These are phyloP conservation scores for Rubia tinctorum DNA, from an alignment of 305 asterid genomes.

Conservation along the genomic window DNA sequence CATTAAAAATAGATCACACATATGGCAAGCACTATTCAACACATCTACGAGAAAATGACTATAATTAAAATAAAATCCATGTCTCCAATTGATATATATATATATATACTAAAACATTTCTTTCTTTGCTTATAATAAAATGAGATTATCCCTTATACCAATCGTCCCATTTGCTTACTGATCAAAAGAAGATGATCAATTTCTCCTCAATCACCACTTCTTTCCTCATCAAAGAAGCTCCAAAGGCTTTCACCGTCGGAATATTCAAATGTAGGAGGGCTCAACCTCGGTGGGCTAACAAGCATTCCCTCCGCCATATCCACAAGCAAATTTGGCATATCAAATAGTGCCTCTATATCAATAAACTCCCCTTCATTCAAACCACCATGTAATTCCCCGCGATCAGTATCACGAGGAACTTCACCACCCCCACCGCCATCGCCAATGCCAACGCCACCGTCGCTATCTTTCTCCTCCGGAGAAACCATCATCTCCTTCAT, in stretches of 20 bases:
- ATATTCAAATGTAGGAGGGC: slow-evolving; percentile 29
- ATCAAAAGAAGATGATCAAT: not conserved
- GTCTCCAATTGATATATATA: not conserved
- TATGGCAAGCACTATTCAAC: not conserved
- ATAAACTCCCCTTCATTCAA: slow-evolving; percentile 27
- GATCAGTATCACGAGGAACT: not conserved
- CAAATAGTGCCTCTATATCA: slow-evolving; percentile 54
- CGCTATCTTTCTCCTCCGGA: slow-evolving; percentile 9
- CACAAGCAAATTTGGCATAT: slow-evolving; percentile 56
- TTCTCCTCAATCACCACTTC: not conserved
- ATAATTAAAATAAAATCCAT: not conserved
- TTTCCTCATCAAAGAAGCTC: slow-evolving; percentile 35
- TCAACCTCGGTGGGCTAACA: slow-evolving; percentile 60
- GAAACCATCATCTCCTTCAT: slow-evolving; percentile 21
- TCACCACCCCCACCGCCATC: not conserved
- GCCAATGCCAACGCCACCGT: not conserved
- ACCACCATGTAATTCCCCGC: not conserved
- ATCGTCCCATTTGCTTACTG: not conserved
- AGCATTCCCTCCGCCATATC: slow-evolving; percentile 82
- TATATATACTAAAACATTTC: too few species aligned
- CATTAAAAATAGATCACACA: not conserved
- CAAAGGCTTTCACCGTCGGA: slow-evolving; percentile 55
- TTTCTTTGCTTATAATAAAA: not conserved
- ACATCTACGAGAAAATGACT: not conserved
- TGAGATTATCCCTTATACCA: not conserved